phyloP scores from a whole-genome alignment of 1,284 basidiomycete species.

The Cryptococcus floricola region DNA sequence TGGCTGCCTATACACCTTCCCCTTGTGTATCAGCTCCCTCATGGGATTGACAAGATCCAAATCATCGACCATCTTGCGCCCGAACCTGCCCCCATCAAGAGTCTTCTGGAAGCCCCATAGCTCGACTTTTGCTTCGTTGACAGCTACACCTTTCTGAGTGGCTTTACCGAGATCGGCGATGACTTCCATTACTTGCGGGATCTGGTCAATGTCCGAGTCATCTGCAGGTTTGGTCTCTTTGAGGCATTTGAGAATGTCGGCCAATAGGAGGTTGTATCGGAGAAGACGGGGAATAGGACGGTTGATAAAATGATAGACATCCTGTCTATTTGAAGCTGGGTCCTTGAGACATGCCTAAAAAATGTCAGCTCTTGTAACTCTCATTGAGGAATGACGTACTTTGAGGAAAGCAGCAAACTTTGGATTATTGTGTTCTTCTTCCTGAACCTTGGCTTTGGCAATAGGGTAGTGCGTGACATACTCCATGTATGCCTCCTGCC shows the following conservation, averaged over 20 bases:
- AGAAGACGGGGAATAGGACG: constrained; percentile 82
- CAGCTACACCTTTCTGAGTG: constrained; percentile 73
- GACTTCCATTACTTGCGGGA: constrained; percentile 77
- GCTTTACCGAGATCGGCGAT: constrained; percentile 80
- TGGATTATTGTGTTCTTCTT: constrained; percentile 75
- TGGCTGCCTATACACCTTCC: constrained; percentile 75
- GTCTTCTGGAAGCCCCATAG: constrained; percentile 74
- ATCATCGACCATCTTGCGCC: constrained; percentile 68
- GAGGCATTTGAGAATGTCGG: constrained; percentile 62
- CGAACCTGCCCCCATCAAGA: constrained; percentile 61
- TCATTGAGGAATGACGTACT: constrained; percentile 51
- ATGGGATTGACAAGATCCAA: constrained; percentile 81
- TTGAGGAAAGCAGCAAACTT: constrained; percentile 79
- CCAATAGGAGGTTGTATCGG: constrained; percentile 81
- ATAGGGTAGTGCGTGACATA: constrained; percentile 93
- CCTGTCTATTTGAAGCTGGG: constrained; percentile 57
- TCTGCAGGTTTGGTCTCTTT: constrained; percentile 58
- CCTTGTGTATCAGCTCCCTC: constrained; percentile 74
- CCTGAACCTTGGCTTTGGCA: constrained; percentile 83
- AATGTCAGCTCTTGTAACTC: neutral
- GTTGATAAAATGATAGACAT: constrained; percentile 83
- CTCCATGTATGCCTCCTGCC: constrained; percentile 86
- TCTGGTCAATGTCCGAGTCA: constrained; percentile 72
- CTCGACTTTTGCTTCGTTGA: constrained; percentile 79
- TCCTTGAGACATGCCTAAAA: constrained; percentile 27